These are phyloP conservation scores for Trypanosomatidae sp. DNA, from an alignment of 208 protist species.

Conservation along the genomic window DNA sequence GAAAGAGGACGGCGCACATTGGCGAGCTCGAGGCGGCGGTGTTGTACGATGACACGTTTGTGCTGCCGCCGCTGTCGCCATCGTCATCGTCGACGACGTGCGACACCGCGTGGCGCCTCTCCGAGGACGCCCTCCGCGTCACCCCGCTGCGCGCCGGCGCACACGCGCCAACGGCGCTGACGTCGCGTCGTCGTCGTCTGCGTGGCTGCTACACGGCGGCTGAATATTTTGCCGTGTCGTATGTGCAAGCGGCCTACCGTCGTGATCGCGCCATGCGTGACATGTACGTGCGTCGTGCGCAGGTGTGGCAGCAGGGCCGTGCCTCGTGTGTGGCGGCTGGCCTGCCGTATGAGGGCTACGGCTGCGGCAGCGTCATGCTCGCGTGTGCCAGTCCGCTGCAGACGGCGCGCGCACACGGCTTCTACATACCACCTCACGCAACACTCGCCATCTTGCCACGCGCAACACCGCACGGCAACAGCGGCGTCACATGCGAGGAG, in stretches of 20 bases:
- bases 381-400: too few species aligned
- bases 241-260: slow-evolving; percentile 76
- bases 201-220: slow-evolving; percentile 32
- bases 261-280: slow-evolving; percentile 47
- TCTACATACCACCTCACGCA: too few species aligned
- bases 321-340: slow-evolving; percentile 32
- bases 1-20: too few species aligned
- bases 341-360: slow-evolving; percentile 45
- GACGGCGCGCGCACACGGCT: too few species aligned
- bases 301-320: slow-evolving; percentile 46
- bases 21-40: slow-evolving; percentile 50
- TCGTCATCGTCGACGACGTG: background rate
- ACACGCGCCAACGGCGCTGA: too few species aligned
- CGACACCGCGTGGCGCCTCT: slow-evolving; percentile 3
- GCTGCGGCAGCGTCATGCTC: slow-evolving; percentile 62
- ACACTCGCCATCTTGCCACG: too few species aligned
- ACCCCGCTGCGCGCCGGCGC: too few species aligned
- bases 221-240: slow-evolving; percentile 69
- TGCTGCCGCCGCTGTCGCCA: slow-evolving; percentile 1
- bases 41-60: slow-evolving; percentile 11
- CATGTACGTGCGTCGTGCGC: slow-evolving; percentile 24
- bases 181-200: too few species aligned
- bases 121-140: slow-evolving; percentile 7
- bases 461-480: too few species aligned
- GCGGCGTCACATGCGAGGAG: too few species aligned